Evolutionary conservation across 805 yeast species (phyloP), one percentile per base, ranked within the genome.

Genomic region (Ogataea ganodermae): DNA sequence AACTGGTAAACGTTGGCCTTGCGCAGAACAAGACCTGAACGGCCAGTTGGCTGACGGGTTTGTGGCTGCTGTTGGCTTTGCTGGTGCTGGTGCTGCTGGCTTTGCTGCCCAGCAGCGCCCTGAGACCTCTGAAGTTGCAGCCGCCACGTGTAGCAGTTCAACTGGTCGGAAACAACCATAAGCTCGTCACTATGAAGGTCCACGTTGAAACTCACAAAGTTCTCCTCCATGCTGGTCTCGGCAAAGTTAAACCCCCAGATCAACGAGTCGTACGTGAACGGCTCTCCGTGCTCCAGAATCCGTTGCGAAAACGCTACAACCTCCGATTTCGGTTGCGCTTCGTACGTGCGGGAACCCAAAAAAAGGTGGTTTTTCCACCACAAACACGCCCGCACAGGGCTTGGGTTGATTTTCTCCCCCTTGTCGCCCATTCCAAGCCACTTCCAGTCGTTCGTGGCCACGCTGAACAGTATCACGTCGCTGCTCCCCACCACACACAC

Each of bases 401-500:
- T 70, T 52, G 38, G 28, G 56, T 56, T 55, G 65, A 54, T 26
- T 62, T 70, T 39, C 10, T 47, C 56, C 13, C 42, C 52, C 33
- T 55, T 59, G 20, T 63, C 64, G 52, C 62, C 63, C 46, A 60
- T 66, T 9, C 61, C 69, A 37, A 78, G 63, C 44, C 67, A 59
- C 52, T 74, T 77, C 83, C 83, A 79, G 28, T 67, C 65, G n/a
- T 74, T 70, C 1, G 71, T 62, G 28, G 61, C 50, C 10, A 68
- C 44, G 41, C 71, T 65, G 53, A 73, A 76, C 37, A 76, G 67
- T 21, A 74, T 60, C 13, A 78, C 68, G 18, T 81, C 81, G 21
- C 62, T 58, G 18, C 69, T 63, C 0, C 83, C 84, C 5, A 81
- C 74, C 14, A 79, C 63, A 18, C 82, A 81, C 14, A 77, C 65